Conservation (phyloP, 1,284 basidiomycete species). For the Cryptococcus sp. region DNA sequence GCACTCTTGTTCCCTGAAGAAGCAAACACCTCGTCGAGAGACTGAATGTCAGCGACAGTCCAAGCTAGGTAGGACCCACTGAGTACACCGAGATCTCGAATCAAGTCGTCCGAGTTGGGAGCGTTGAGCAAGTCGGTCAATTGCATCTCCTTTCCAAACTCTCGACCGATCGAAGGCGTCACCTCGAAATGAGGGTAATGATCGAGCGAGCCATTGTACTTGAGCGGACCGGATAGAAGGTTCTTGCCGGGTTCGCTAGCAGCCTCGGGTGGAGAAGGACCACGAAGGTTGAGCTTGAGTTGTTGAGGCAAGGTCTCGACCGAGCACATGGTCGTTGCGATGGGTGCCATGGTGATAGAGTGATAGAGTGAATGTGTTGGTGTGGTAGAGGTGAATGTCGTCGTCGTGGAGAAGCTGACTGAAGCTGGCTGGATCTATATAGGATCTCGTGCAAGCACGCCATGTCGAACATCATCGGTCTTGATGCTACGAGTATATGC, state of each 20-base stretch:
- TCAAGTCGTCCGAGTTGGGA: conserved; percentile 48
- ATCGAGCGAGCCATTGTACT: conserved; percentile 21
- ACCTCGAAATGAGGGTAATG: conserved; percentile 26
- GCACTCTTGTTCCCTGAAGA: no score
- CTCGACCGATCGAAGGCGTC: conserved; percentile 35
- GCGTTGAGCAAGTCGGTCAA: conserved; percentile 46
- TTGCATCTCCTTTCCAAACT: conserved; percentile 46
- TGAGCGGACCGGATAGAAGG: conserved; percentile 12
- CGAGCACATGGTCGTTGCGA: conserved; percentile 7
- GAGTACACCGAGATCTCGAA: conserved; percentile 53
- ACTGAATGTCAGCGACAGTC: conserved; percentile 34
- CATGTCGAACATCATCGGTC: no score
- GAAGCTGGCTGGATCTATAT: no score
- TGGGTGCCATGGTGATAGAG: conserved; percentile 11
- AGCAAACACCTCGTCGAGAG: no score
- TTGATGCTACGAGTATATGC: no score
- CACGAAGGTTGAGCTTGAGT: conserved; percentile 6
- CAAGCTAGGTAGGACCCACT: conserved; percentile 21
- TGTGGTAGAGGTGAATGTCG: no score
- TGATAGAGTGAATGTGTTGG: no score
- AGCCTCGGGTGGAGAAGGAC: not conserved
- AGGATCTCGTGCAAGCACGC: no score
- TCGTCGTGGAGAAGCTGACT: no score
- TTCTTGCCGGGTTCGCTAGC: conserved; percentile 5
- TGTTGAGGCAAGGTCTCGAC: not conserved